A percentile compares a stretch with the other conserved stretches of the same genome.
Evolutionary conservation across 2,329 filamentous ascomycete genomes (phyloP).

Genomic region (Diaporthe sp.): DNA sequence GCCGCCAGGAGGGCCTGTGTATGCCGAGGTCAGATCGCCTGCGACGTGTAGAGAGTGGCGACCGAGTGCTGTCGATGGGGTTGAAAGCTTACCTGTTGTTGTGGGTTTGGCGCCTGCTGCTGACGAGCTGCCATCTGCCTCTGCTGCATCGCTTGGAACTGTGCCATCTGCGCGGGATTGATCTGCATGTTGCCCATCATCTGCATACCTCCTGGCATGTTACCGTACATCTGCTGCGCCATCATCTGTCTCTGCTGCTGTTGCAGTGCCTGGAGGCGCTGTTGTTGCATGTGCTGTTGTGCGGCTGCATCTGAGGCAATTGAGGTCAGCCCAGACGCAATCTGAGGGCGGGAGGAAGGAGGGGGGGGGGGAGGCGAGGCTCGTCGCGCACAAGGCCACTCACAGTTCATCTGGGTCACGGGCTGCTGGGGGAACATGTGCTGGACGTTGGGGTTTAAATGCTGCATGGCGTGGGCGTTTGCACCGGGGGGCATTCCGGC

Average conservation of each 20-base stretch:
- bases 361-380: background rate
- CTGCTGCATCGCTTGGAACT: conserved; percentile 50
- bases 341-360: background rate
- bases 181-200: conserved; percentile 63
- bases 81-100: conserved; percentile 44
- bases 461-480: conserved; percentile 79
- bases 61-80: conserved; percentile 43
- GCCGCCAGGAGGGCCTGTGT: conserved; percentile 60
- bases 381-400: conserved; percentile 43
- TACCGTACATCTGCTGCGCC: conserved; percentile 65
- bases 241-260: conserved; percentile 66
- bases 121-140: conserved; percentile 40
- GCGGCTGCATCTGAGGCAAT: conserved; percentile 43
- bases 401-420: conserved; percentile 56
- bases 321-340: conserved; percentile 46
- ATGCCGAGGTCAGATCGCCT: conserved; percentile 10
- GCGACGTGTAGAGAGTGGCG: conserved; percentile 37
- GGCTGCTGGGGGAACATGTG: conserved; percentile 72
- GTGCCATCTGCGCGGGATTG: conserved; percentile 54
- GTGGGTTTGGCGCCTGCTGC: conserved; percentile 42
- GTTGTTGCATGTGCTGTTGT: conserved; percentile 64
- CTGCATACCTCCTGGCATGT: conserved; percentile 65
- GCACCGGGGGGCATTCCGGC: conserved; percentile 77
- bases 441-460: conserved; percentile 74
- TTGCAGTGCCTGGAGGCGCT: conserved; percentile 68